A percentile compares a stretch with the other conserved stretches of the same genome.
Evolutionary conservation across 768 basidiomycete genomes (phyloP).

Genomic region (Xanthoconium stramineum): DNA sequence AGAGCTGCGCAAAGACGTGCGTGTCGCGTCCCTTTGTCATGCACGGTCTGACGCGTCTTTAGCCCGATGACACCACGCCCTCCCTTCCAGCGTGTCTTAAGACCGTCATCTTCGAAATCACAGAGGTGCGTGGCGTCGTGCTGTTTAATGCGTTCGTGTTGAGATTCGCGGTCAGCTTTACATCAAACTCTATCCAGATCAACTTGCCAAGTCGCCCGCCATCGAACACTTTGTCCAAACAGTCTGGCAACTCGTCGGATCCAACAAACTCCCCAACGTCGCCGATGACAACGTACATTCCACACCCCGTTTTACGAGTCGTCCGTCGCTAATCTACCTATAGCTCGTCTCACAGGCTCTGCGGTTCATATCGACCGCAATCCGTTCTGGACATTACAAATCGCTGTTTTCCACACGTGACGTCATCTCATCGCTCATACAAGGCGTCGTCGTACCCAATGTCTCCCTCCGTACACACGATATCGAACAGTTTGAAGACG

Average conservation of each 20-base stretch:
- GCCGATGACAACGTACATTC: constrained; percentile 70
- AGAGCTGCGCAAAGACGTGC: constrained; percentile 65
- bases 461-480: constrained; percentile 85
- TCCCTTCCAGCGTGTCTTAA: constrained; percentile 90
- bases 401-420: constrained; percentile 76
- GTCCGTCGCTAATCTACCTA: background rate
- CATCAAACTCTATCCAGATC: constrained; percentile 80
- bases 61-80: constrained; percentile 80
- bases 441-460: constrained; percentile 93
- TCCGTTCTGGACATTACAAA: constrained; percentile 83
- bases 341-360: constrained; percentile 89
- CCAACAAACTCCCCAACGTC: constrained; percentile 64
- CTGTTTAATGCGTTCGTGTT: background rate
- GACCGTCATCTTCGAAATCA: constrained; percentile 85
- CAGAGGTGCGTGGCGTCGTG: constrained; percentile 54
- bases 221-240: constrained; percentile 76
- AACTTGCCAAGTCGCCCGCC: constrained; percentile 58
- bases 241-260: constrained; percentile 84
- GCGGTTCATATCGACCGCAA: constrained; percentile 87
- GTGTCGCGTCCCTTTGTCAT: background rate
- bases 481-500: constrained; percentile 94
- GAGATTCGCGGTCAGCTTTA: constrained; percentile 49
- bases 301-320: background rate
- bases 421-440: constrained; percentile 77
- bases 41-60: constrained; percentile 9